Percentiles rank a stretch among this genome's conserved stretches.
Evolutionary conservation across 208 protist genomes (phyloP).

Genomic region (Trypanosomatidae sp.): DNA sequence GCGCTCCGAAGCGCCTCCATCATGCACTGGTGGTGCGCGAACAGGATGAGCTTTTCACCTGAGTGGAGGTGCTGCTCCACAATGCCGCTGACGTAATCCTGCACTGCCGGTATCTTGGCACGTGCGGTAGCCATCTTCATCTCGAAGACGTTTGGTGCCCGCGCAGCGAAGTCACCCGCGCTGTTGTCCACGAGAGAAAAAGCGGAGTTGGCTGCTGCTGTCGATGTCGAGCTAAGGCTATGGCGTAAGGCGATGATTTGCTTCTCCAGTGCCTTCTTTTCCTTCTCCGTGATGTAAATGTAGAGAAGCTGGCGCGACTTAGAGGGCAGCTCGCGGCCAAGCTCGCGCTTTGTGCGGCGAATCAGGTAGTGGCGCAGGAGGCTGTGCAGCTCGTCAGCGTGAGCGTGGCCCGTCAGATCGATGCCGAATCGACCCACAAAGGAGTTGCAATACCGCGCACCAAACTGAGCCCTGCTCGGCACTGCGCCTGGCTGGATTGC

Average conservation of each 20-base stretch:
- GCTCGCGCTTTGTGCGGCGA: conserved; percentile 91
- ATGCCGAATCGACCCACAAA: conserved; percentile 75
- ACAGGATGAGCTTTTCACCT: conserved; percentile 92
- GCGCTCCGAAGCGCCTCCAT: conserved; percentile 87
- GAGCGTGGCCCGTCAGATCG: conserved; percentile 72
- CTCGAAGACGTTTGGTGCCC: conserved; percentile 72
- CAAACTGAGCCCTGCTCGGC: conserved; percentile 83
- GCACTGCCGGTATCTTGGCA: conserved; percentile 89
- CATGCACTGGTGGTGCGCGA: conserved; percentile 94
- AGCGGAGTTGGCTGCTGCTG: neutral
- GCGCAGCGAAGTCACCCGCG: conserved; percentile 15
- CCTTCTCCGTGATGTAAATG: conserved; percentile 78
- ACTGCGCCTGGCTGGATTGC: conserved; percentile 57
- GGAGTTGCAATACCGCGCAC: conserved; percentile 93
- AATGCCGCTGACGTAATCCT: conserved; percentile 81
- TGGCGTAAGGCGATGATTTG: conserved; percentile 62
- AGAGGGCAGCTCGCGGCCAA: conserved; percentile 87
- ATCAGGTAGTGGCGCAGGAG: conserved; percentile 93
- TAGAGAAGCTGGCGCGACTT: conserved; percentile 89
- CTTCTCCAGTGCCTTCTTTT: conserved; percentile 83
- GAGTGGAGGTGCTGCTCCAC: conserved; percentile 78
- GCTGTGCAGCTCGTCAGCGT: conserved; percentile 92
- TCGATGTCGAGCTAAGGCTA: conserved; percentile 11
- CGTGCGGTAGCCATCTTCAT: conserved; percentile 83
- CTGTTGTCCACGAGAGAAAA: neutral